Conservation (phyloP, 352 stramenopile genomes). For the Pythium aquatile region DNA sequence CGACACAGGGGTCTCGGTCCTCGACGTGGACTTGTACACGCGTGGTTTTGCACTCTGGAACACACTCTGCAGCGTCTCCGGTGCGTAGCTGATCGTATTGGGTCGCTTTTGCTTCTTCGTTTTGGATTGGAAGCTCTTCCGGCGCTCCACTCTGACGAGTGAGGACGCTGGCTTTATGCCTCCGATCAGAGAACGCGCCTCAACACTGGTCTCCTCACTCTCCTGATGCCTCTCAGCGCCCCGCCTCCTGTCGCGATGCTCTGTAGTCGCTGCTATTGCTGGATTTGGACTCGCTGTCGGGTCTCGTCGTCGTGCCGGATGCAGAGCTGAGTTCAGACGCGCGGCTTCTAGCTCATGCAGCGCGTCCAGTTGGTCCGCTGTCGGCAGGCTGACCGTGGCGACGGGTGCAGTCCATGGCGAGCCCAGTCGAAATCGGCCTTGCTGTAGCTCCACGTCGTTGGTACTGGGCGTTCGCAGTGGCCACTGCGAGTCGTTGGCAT, state of each 20-base stretch:
- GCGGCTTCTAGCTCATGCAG: neutral
- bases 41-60: conserved; percentile 56
- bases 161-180: neutral
- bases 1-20: conserved; percentile 8
- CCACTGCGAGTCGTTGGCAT: neutral
- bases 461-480: neutral
- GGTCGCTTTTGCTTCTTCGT: neutral
- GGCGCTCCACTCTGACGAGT: neutral
- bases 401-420: neutral
- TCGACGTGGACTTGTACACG: conserved; percentile 32
- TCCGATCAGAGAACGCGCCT: neutral
- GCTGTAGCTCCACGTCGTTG: neutral
- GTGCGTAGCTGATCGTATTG: conserved; percentile 23
- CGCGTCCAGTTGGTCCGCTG: neutral
- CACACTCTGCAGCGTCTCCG: conserved; percentile 49
- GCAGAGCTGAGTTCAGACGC: neutral
- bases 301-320: neutral
- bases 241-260: neutral
- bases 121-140: neutral
- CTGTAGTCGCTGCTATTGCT: neutral
- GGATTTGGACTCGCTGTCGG: neutral
- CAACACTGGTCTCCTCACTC: neutral
- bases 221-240: neutral
- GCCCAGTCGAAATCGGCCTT: neutral
- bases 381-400: neutral